A percentile compares a stretch with the other conserved stretches of the same genome.
Conservation (phyloP, 495 filamentous ascomycete species). For the Rhypophila decipiens region DNA sequence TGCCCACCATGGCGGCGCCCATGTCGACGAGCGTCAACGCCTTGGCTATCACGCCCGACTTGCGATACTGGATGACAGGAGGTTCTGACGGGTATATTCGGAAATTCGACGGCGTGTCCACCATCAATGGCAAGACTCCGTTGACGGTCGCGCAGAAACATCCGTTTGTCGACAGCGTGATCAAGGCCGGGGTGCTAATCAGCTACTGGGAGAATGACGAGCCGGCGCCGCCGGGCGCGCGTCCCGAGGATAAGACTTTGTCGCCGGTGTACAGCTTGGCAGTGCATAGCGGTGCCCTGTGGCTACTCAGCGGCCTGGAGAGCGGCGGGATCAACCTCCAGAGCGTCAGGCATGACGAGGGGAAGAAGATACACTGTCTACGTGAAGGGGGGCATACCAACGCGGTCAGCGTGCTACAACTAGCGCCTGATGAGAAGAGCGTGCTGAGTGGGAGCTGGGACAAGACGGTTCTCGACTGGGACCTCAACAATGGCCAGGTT, state of each 20-base stretch:
- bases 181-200: conserved; percentile 85
- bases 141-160: conserved; percentile 94
- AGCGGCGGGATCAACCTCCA: conserved; percentile 90
- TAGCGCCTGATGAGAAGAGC: conserved; percentile 79
- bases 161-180: conserved; percentile 95
- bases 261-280: conserved; percentile 94
- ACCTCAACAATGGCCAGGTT: conserved; percentile 79
- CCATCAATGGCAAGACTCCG: conserved; percentile 88
- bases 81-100: conserved; percentile 91
- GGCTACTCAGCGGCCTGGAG: conserved; percentile 85
- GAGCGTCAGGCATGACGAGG: conserved; percentile 91
- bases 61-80: conserved; percentile 91
- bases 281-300: conserved; percentile 80
- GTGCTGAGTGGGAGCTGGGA: conserved; percentile 96
- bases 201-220: conserved; percentile 94
- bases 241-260: conserved; percentile 49
- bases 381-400: conserved; percentile 68
- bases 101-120: conserved; percentile 92
- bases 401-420: conserved; percentile 79
- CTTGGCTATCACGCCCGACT: conserved; percentile 84
- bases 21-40: conserved; percentile 95
- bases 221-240: conserved; percentile 33
- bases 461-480: conserved; percentile 89
- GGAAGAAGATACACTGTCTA: conserved; percentile 74
- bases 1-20: conserved; percentile 92